Conservation (phyloP, 2,329 filamentous ascomycete genomes). For the Phaeoacremonium minimum region DNA sequence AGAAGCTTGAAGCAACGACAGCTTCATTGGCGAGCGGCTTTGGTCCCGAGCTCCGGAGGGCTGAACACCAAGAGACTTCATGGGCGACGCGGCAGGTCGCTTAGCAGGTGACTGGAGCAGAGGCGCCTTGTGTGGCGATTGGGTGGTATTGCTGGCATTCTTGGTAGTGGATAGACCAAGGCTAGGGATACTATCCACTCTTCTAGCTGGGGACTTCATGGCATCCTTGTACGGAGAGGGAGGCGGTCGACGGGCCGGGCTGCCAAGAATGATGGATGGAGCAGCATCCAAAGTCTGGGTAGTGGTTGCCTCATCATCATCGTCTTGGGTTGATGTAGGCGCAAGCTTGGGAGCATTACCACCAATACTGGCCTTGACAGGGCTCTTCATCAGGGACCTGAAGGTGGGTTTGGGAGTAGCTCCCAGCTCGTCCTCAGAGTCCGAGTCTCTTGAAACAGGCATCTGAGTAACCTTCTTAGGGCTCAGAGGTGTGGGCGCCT, state of each 20-base stretch:
- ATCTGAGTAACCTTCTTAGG: conserved; percentile 63
- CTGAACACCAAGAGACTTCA: conserved; percentile 29
- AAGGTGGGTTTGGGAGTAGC: conserved; percentile 44
- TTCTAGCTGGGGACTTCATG: conserved; percentile 53
- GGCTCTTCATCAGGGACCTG: conserved; percentile 50
- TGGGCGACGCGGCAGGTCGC: conserved; percentile 38
- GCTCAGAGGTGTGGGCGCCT: conserved; percentile 46
- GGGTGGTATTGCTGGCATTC: conserved; percentile 17
- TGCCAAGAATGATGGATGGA: conserved; percentile 34
- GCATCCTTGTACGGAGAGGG: conserved; percentile 49
- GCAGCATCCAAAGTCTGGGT: conserved; percentile 22
- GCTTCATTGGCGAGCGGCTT: conserved; percentile 36
- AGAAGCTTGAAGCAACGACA: conserved; percentile 43
- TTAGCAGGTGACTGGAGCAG: conserved; percentile 48
- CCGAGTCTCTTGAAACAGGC: conserved; percentile 36
- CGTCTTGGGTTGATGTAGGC: no score
- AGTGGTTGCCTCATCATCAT: conserved; percentile 18
- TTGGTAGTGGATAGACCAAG: conserved; percentile 5
- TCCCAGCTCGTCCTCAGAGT: conserved; percentile 58
- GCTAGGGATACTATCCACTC: conserved; percentile 37
- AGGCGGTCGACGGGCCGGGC: conserved; percentile 51
- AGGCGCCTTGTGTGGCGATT: conserved; percentile 31
- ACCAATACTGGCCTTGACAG: conserved; percentile 49
- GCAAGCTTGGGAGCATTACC: no score
- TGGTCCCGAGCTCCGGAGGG: conserved; percentile 17